Conservation (phyloP, 2,329 filamentous ascomycete genomes). For the Teratosphaeria nubilosa region DNA sequence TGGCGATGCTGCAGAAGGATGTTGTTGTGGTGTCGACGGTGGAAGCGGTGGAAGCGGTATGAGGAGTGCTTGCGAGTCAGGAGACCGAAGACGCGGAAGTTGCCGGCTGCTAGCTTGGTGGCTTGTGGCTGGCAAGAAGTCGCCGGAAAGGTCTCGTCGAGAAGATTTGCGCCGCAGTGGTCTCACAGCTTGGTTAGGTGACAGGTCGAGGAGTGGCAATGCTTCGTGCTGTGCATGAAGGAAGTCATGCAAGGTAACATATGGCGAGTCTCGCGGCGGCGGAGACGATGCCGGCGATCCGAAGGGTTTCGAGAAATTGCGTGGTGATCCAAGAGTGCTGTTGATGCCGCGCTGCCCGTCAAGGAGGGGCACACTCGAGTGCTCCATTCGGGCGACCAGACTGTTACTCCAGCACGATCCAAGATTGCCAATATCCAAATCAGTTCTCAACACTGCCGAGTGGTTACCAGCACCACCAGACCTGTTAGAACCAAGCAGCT, state of each 20-base stretch:
- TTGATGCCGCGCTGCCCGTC: neutral
- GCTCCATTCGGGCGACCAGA: neutral
- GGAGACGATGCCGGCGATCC: neutral
- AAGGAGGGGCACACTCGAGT: neutral
- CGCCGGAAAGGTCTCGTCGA: conserved; percentile 1
- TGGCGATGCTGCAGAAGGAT: conserved; percentile 3
- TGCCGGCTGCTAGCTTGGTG: neutral
- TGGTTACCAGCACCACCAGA: neutral
- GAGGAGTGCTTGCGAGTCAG: conserved; percentile 1
- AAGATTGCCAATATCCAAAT: neutral
- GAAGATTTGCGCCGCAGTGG: conserved; percentile 6
- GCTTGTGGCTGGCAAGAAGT: neutral
- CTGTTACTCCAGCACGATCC: neutral
- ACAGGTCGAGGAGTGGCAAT: neutral
- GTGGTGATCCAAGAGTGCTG: neutral
- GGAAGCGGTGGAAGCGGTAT: conserved; percentile 1
- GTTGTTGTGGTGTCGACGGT: conserved; percentile 1
- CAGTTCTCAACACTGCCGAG: neutral
- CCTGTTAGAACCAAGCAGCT: neutral
- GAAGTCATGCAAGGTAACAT: neutral
- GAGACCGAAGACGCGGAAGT: neutral
- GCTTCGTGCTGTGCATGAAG: neutral
- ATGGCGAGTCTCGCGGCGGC: neutral
- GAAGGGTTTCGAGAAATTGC: conserved; percentile 7
- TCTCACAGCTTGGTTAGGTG: neutral